Evolutionary conservation across 805 yeast species (phyloP), one percentile per base, ranked within the genome.

Genomic region (Candida stauntonica): DNA sequence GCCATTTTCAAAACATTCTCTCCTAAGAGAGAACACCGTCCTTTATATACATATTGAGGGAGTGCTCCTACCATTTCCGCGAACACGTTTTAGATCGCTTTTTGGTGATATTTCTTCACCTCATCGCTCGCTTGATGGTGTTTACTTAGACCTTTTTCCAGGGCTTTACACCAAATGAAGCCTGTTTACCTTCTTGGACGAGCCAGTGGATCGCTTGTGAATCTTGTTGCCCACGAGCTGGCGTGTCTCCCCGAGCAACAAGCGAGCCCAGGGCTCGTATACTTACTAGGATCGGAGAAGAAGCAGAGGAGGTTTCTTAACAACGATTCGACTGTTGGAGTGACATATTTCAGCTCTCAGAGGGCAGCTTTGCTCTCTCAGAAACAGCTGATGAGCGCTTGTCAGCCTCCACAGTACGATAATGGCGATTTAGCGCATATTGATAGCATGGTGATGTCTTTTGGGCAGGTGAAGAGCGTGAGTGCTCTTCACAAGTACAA

Each of bases 161-260:
- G n/a, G n/a, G n/a, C n/a, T n/a, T n/a, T n/a, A n/a, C n/a, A n/a
- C n/a, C n/a, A 18, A 34, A 27, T 37, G 36, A 41, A 41, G 35
- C 45, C 48, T 4, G 63, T 68, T 3, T 67, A 67, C 43, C 44
- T 72, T 5, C 52, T 72, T 18, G 79, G 77, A 2, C 68, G 69
- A 4, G 68, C 71, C 1, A 60, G 46, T 15, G 39, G 40, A 4
- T 24, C 73, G 24, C 61, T 70, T 53, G 66, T 70, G 7, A 55
- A 62, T 16, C 50, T 68, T 8, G 56, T 67, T 43, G 53, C 69
- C 40, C 61, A 61, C 55, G 39, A 45, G 58, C 60, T 77, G 7
- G 69, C 73, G 1, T 52, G 61, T 17, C 55, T 67, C 5, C 62
- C 67, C 9, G 42, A 45, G 5, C 66, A 61, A 36, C 67, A 67